These are phyloP conservation scores for Colletotrichum tanaceti DNA, from an alignment of 2,329 filamentous ascomycete genomes.

Conservation along the genomic window DNA sequence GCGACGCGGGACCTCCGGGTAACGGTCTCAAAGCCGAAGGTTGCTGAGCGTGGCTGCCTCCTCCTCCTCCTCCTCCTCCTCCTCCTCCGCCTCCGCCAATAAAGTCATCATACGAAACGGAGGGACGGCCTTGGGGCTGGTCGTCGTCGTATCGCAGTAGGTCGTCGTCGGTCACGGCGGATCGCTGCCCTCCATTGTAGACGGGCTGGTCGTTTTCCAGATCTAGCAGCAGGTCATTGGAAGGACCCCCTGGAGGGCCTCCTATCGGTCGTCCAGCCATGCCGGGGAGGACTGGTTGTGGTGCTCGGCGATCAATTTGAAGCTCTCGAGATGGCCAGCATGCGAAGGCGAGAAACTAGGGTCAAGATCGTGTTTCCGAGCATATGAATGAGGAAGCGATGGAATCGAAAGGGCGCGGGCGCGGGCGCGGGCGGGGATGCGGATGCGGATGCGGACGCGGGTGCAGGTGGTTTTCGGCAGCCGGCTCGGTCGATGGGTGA, in stretches of 20 bases:
- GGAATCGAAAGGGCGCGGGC: slow-evolving; percentile 21
- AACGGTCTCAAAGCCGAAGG: slow-evolving; percentile 55
- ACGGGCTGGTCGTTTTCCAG: slow-evolving; percentile 76
- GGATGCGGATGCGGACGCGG: slow-evolving; percentile 1
- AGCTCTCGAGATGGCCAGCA: slow-evolving; percentile 47
- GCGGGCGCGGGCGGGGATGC: neutral
- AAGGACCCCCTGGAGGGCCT: slow-evolving; percentile 62
- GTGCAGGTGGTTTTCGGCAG: slow-evolving; percentile 17
- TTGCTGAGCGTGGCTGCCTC: slow-evolving; percentile 52
- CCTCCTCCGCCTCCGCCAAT: slow-evolving; percentile 72
- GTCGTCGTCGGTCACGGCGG: slow-evolving; percentile 84
- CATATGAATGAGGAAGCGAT: slow-evolving; percentile 34
- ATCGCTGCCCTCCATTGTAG: slow-evolving; percentile 81
- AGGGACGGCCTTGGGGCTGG: slow-evolving; percentile 74
- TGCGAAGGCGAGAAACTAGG: slow-evolving; percentile 42
- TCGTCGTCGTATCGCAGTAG: slow-evolving; percentile 78
- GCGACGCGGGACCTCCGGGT: slow-evolving; percentile 44
- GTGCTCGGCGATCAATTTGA: slow-evolving; percentile 44
- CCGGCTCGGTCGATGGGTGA: slow-evolving; percentile 26
- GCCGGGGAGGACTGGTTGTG: slow-evolving; percentile 55
- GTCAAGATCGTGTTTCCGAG: slow-evolving; percentile 30
- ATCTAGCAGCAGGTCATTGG: slow-evolving; percentile 76
- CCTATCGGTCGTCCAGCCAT: slow-evolving; percentile 70
- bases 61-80: slow-evolving; percentile 57
- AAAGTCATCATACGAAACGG: slow-evolving; percentile 94